These are phyloP conservation scores for Trichomonas gallinae DNA, from an alignment of 208 protist species.

Conservation along the genomic window DNA sequence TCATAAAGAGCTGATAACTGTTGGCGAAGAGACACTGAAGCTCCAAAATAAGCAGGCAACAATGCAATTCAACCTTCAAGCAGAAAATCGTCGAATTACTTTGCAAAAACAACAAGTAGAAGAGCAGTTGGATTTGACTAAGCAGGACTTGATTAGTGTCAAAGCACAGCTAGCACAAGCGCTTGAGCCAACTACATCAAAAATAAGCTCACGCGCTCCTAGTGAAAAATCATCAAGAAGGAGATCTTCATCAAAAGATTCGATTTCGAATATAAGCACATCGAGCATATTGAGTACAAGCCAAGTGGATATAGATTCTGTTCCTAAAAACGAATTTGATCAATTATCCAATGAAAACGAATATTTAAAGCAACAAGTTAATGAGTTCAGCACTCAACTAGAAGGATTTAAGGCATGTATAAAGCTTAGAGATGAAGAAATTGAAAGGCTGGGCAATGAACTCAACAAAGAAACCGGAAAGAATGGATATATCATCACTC, in stretches of 20 bases:
- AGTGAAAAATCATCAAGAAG: not conserved
- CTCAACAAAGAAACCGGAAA: not conserved
- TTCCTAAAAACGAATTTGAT: not conserved
- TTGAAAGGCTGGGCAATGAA: not conserved
- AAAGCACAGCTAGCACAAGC: not conserved
- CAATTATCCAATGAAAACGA: not conserved
- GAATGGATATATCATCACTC: not conserved
- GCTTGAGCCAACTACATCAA: not conserved
- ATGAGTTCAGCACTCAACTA: not conserved
- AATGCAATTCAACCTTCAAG: not conserved
- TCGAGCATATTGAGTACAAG: not conserved
- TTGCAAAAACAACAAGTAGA: not conserved
- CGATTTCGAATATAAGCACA: not conserved
- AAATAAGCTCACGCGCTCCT: not conserved
- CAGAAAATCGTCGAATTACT: not conserved
- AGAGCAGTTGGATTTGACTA: not conserved
- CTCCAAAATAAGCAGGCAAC: not conserved
- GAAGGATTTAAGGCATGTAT: not conserved
- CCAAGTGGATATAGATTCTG: not conserved
- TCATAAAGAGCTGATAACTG: not conserved
- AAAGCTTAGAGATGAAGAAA: slow-evolving; percentile 1
- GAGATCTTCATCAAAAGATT: not conserved
- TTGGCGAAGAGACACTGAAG: not conserved
- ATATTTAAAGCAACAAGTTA: not conserved
- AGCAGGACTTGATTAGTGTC: not conserved